phyloP scores from a whole-genome alignment of 2,329 filamentous ascomycete genomes.

The Cytospora schulzeri region DNA sequence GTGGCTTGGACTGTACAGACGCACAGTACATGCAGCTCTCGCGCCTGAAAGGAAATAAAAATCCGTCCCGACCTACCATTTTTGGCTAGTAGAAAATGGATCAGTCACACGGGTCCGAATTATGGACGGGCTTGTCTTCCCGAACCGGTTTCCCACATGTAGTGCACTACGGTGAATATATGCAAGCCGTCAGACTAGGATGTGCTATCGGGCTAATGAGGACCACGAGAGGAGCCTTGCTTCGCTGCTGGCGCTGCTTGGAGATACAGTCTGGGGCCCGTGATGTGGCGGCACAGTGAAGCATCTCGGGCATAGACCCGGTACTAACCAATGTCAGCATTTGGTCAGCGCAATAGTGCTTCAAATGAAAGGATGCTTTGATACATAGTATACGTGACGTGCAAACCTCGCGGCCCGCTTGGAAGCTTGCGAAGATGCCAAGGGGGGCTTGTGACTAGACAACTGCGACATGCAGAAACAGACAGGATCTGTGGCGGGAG shows the following conservation, averaged over 20 bases:
- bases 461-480: constrained; percentile 19
- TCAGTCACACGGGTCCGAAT: not conserved
- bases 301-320: not conserved
- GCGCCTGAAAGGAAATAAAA: constrained; percentile 19
- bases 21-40: constrained; percentile 28
- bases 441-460: constrained; percentile 18
- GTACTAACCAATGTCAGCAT: not conserved
- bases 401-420: not conserved
- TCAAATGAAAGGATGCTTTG: not conserved
- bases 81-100: constrained; percentile 20
- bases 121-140: constrained; percentile 4
- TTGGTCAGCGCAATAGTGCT: not conserved
- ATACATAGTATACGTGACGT: not conserved
- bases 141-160: not conserved
- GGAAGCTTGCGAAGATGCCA: constrained; percentile 7
- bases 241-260: not conserved
- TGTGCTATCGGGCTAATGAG: not conserved
- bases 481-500: constrained; percentile 24
- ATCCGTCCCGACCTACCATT: constrained; percentile 27
- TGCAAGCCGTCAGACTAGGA: not conserved
- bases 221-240: not conserved
- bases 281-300: not conserved
- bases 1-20: constrained; percentile 18
- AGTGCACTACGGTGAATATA: not conserved
- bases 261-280: not conserved